These are phyloP conservation scores for Plectosphaerella sp. DNA, from an alignment of 2,329 filamentous ascomycete genomes.

Conservation along the genomic window DNA sequence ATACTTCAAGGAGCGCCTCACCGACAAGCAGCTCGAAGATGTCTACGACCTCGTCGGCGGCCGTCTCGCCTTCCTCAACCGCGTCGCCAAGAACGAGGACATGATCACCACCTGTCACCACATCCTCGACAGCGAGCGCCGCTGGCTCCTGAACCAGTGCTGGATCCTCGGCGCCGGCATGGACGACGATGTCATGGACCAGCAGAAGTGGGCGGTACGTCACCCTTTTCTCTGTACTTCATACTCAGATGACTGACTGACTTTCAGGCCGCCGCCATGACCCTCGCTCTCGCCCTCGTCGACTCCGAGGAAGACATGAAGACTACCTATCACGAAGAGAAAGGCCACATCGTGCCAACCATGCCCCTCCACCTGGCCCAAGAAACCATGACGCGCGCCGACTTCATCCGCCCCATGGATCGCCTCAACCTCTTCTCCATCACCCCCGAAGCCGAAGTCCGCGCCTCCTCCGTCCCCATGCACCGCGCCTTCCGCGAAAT, in stretches of 20 bases:
- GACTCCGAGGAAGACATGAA: conserved; percentile 63
- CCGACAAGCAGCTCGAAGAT: conserved; percentile 57
- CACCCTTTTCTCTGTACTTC: neutral
- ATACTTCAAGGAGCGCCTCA: conserved; percentile 63
- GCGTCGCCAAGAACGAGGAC: conserved; percentile 79
- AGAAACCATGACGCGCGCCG: conserved; percentile 90
- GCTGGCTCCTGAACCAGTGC: conserved; percentile 74
- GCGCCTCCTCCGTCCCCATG: conserved; percentile 95
- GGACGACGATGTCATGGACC: conserved; percentile 98
- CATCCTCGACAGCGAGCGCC: conserved; percentile 65
- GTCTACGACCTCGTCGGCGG: conserved; percentile 88
- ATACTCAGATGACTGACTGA: neutral
- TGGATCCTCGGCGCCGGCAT: conserved; percentile 69
- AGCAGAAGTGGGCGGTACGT: conserved; percentile 89
- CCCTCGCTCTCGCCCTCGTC: conserved; percentile 86
- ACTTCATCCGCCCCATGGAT: conserved; percentile 91
- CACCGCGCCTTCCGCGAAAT: conserved; percentile 86
- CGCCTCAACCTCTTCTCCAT: conserved; percentile 95
- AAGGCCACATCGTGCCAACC: conserved; percentile 9
- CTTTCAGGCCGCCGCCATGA: conserved; percentile 78
- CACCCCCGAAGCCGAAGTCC: conserved; percentile 78
- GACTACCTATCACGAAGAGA: conserved; percentile 7
- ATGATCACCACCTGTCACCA: conserved; percentile 77
- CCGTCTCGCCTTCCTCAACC: conserved; percentile 79
- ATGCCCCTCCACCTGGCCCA: conserved; percentile 73